A percentile compares a stretch with the other conserved stretches of the same genome.
Conservation (phyloP, 2,329 filamentous ascomycete species). For the Pezicula carpinea region DNA sequence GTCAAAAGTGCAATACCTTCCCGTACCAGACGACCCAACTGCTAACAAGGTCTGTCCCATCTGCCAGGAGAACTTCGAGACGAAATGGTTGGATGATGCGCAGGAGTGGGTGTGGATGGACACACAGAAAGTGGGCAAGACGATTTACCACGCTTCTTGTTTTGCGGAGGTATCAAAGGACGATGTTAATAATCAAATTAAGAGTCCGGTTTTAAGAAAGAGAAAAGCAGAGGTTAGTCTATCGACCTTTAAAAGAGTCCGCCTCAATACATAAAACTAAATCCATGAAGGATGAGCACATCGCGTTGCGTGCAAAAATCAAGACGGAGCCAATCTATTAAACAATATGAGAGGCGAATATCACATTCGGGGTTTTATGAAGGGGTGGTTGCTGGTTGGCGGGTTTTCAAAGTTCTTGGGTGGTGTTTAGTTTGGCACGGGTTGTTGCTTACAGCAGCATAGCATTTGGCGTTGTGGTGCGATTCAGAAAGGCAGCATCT, state of each 20-base stretch:
- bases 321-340: constrained; percentile 21
- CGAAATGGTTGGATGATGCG: constrained; percentile 84
- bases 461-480: too few species aligned
- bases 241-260: not conserved
- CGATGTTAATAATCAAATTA: constrained; percentile 53
- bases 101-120: constrained; percentile 98
- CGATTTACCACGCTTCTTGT: constrained; percentile 87
- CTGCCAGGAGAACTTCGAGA: constrained; percentile 92
- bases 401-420: too few species aligned
- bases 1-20: constrained; percentile 64
- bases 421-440: too few species aligned
- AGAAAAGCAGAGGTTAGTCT: constrained; percentile 64
- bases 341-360: not conserved
- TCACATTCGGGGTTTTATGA: not conserved
- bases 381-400: too few species aligned
- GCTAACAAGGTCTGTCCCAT: constrained; percentile 83
- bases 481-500: not conserved
- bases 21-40: constrained; percentile 73
- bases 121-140: constrained; percentile 69
- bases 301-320: constrained; percentile 24
- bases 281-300: constrained; percentile 20
- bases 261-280: constrained; percentile 2
- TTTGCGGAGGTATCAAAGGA: constrained; percentile 76
- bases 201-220: constrained; percentile 62
- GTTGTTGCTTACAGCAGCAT: too few species aligned